Base-by-base conservation (phyloP, 257 asterid species). In the Datura wrightii region DNA sequence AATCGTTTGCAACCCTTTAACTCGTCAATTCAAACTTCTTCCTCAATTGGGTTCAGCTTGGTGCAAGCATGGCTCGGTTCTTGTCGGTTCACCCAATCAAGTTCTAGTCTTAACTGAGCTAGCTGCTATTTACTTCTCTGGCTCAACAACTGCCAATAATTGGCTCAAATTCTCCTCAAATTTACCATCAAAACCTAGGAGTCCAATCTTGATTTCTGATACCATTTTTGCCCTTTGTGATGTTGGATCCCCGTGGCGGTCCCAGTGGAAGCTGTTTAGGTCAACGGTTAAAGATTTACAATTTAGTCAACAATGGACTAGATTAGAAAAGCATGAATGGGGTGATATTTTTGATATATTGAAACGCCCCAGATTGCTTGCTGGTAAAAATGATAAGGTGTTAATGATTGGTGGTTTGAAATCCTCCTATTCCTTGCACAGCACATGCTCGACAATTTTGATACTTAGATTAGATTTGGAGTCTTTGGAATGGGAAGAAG, bases 1-100 rank as follows among this genome's bases (percentile, higher is more conserved):
- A 34, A 88, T 96, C 10, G 97, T 92, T 2, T 96, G 99, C 66
- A 96, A 96, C 85, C 99, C 99, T 36, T 87, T 96, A 79, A 92
- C 97, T 52, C 86, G 89, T 8, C 86, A 86, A 31, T 96, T 85
- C 74, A 92, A 83, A 81, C 92, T 91, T 82, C 92, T 96, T 6
- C 99, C 99, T 6, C 99, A 93, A 91, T 93, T 96, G 81, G 99
- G 99, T 83, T 94, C 98, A 0, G 99, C 99, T 54, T 96, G 99
- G 99, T 96, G 97, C 16, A 96, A 97, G 86, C 98, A 96, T 56
- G 99, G 98, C 82, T 93, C 98, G 3, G 99, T 96, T 62, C 48
- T 96, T 18, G 93, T 94, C 6, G 99, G 99, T 37, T 92, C 96
- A 14, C 89, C 88, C 0, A 87, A 85, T 78, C 89, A 88, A 16